Evolutionary conservation across 352 stramenopile genomes (phyloP), one percentile per base, ranked within the genome.

Genomic region (Elongisporangium undulatum): DNA sequence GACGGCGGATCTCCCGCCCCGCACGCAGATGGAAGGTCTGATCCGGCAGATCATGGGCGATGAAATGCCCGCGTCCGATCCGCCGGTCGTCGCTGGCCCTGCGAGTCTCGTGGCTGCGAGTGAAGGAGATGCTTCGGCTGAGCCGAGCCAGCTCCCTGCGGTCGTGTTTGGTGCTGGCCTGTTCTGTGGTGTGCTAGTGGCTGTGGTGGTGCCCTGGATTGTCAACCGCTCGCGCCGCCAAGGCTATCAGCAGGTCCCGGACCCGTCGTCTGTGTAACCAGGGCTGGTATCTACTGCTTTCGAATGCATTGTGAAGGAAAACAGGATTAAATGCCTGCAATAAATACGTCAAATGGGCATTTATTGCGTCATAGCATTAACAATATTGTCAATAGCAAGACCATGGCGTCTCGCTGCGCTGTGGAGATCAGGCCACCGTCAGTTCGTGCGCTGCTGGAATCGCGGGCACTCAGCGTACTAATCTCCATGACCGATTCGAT

Each of bases 1-100:
- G 34, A 89, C 82, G 2, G 66, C 76, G n/a, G 82, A 92, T 45
- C n/a, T 90, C n/a, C 82, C 78, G 2, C 62, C 68, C 0, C 80
- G 82, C 49, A 74, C 70, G 2, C 39, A 71, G 49, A 62, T 92
- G 9, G 71, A 86, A 49, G 55, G 67, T 39, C 45, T 82, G 13
- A 52, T 87, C 0, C 55, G 58, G 23, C 23, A 53, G 49, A 29
- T 16, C n/a, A 15, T 17, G 49, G 23, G 49, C 49, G n/a, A 41
- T 13, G 29, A 41, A 15, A 41, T 41, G 29, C 29, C 29, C 8
- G 8, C 5, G 5, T 41, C 29, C 1, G 29, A 41, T 41, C 29
- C 29, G 8, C 29, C 29, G 13, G 8, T 34, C 8, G 26, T 34
- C 26, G 29, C 29, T 13, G 29, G 29, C 8, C 29, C 29, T 41